These are phyloP conservation scores for Puccinia novopanici DNA, from an alignment of 1,284 basidiomycete species.

Conservation along the genomic window DNA sequence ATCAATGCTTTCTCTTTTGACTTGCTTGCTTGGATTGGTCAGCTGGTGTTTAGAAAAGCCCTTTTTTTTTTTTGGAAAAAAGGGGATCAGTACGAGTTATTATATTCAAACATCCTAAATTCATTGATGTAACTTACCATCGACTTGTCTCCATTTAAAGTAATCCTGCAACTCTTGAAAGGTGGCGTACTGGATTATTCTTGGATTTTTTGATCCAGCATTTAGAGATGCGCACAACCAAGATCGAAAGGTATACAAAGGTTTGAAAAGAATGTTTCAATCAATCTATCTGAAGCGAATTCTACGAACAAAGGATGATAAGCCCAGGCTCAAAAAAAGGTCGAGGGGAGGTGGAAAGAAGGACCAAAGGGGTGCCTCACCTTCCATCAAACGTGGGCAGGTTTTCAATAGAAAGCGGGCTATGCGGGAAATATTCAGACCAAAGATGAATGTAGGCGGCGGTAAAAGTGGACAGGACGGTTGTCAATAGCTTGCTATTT, in stretches of 20 bases:
- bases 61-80: background rate
- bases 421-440: constrained; percentile 74
- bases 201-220: constrained; percentile 3
- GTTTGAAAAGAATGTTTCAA: background rate
- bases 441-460: constrained; percentile 87
- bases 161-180: constrained; percentile 79
- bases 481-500: constrained; percentile 79
- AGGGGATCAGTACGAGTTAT: background rate
- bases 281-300: background rate
- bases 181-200: constrained; percentile 80
- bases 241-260: background rate
- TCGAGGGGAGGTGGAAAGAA: background rate
- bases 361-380: constrained; percentile 39
- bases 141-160: constrained; percentile 91
- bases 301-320: background rate
- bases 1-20: no score
- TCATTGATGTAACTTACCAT: constrained; percentile 67
- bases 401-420: constrained; percentile 66
- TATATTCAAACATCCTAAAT: background rate
- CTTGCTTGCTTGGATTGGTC: no score
- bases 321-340: background rate
- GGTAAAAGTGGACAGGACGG: constrained; percentile 87
- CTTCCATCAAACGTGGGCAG: constrained; percentile 88
- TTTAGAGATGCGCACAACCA: background rate
- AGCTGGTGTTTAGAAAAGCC: no score